Base-by-base conservation (phyloP, 495 filamentous ascomycete species). In the Penicillium cataractarum region DNA sequence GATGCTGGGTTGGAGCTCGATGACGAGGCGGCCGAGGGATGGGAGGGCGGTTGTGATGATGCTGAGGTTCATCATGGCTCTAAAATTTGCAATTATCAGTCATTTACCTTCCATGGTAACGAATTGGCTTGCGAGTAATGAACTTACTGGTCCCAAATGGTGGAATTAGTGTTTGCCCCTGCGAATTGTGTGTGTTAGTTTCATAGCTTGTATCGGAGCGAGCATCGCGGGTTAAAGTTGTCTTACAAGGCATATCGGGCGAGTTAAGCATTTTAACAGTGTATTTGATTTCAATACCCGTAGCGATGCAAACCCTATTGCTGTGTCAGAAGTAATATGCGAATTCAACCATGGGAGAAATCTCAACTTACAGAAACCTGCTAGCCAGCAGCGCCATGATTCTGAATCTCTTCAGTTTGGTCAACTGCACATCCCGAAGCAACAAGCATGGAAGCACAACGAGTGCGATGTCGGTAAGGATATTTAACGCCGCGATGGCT, bases 11-110 rank as follows among this genome's bases (percentile, higher is more conserved):
- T 74, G 69, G 12, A 74, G 62, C n/a, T 74, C 71, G 44, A 72
- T 61, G 4, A 71, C 65, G n/a, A 74, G 66, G 31, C 71, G 66
- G 21, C 71, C 71, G 24, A 74, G 60, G 27, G 71, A 71, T 24
- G 71, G 71, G 29, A 74, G 57, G n/a, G 71, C 60, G 3, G 71
- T 72, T 31, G 66, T 61, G 29, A 74, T 67, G 27, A 74, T 68
- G 48, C 69, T 71, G 4, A 74, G 46, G 49, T 74, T 74, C 67
- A 74, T 66, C 58, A 70, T 65, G 19, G 62, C 56, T 52, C 65
- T 69, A 31, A 3, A 12, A 13, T n/a, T 6, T 4, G 4, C 33
- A n/a, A 27, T 8, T 9, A 24, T 62, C 29, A 61, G 53, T 49
- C 9, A 26, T 13, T 22, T 6, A 13, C n/a, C 9, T 46, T 46